These are phyloP conservation scores for Rhynchosporium graminicola DNA, from an alignment of 2,329 filamentous ascomycete species.

Conservation along the genomic window DNA sequence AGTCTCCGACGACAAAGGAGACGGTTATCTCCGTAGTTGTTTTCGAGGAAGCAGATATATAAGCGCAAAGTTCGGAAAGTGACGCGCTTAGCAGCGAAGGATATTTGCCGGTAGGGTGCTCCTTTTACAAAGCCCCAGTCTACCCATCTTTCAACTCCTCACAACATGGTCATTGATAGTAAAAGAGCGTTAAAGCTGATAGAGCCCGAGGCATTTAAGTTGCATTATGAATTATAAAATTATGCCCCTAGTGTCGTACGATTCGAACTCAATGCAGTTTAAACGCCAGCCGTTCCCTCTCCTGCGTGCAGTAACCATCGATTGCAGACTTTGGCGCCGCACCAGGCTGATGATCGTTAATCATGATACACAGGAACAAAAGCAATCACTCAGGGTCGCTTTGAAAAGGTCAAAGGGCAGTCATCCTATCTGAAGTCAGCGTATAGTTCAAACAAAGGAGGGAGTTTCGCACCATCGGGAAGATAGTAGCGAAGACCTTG, in stretches of 20 bases:
- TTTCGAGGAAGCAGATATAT: no score
- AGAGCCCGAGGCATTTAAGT: not conserved
- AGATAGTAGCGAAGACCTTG: constrained; percentile 97
- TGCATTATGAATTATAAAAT: constrained; percentile 10
- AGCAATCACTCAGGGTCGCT: constrained; percentile 24
- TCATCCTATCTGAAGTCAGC: constrained; percentile 62
- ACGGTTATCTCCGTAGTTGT: no score
- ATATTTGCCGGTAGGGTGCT: no score
- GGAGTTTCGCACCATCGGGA: constrained; percentile 73
- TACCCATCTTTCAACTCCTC: no score
- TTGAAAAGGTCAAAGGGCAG: constrained; percentile 72
- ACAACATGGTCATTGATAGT: no score
- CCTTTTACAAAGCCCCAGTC: no score
- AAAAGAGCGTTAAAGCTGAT: not conserved
- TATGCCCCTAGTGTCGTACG: not conserved
- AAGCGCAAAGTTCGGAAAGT: no score
- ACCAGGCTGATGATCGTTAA: not conserved
- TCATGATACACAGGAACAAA: not conserved
- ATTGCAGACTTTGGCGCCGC: not conserved
- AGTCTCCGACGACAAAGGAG: no score
- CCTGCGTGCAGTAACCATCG: not conserved
- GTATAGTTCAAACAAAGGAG: constrained; percentile 21
- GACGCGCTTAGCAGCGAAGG: no score
- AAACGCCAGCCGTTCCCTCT: not conserved
- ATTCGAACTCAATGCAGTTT: not conserved